Evolutionary conservation across 495 filamentous ascomycete genomes (phyloP).

Genomic region (Aspergillus heteromorphus): DNA sequence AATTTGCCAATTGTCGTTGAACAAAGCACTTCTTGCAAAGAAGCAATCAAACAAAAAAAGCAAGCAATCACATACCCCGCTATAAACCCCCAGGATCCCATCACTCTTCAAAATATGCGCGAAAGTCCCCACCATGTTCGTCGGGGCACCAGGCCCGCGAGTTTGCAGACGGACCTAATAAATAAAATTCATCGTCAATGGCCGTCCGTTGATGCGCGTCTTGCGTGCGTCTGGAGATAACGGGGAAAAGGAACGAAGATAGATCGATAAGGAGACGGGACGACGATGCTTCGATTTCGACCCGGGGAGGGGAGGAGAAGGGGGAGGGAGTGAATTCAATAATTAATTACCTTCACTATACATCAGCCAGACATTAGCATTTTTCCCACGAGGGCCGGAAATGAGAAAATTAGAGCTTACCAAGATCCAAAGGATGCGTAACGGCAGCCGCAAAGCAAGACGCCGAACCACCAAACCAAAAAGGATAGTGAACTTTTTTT

Average conservation of each 20-base stretch:
- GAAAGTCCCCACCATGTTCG: constrained; percentile 76
- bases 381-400: no score
- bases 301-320: neutral
- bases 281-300: neutral
- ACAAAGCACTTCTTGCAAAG: no score
- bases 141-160: constrained; percentile 58
- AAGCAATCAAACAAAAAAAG: no score
- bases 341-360: constrained; percentile 51
- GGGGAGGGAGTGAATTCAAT: neutral
- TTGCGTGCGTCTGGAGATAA: constrained; percentile 2
- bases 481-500: constrained; percentile 61
- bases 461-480: constrained; percentile 94
- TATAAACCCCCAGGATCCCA: constrained; percentile 74
- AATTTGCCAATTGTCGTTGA: no score
- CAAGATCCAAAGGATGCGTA: constrained; percentile 82
- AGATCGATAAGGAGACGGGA: neutral
- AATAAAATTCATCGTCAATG: constrained; percentile 17
- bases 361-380: neutral
- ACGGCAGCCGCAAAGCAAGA: constrained; percentile 84
- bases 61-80: constrained; percentile 65
- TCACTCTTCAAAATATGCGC: constrained; percentile 62
- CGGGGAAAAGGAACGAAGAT: neutral
- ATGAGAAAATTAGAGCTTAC: constrained; percentile 24
- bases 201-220: neutral
- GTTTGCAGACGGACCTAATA: constrained; percentile 94